Evolutionary conservation across 306 rosid genomes (phyloP), one percentile per base, ranked within the genome.

Genomic region (Pachyrhizus erosus): DNA sequence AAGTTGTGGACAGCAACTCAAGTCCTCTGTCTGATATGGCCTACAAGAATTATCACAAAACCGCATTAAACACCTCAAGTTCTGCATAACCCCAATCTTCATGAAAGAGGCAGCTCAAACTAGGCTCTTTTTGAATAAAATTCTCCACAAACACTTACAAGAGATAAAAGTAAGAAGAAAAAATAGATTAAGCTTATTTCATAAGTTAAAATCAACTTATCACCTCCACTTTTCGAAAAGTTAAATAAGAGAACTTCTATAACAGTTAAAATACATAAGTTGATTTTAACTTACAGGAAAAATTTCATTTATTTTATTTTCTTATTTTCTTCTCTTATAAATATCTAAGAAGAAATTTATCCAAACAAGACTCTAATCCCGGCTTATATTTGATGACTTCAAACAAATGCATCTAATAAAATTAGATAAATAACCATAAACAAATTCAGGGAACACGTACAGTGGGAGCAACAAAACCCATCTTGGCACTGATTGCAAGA

Each of bases 1-100:
- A 90, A 58, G 97, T 96, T 66, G 97, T 84, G 7, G 97, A 92
- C 65, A 93, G 86, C 86, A 96, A 87, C 88, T 92, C 97, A 74
- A 91, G 89, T 72, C 99, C 99, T 88, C 91, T 90, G 40, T 96
- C 94, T 78, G 97, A 80, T 81, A 96, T 86, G 13, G 83, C 86
- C 90, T 87, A 76, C 82, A 75, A 81, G n/a, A 68, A 69, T 81
- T 29, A 48, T 23, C 77, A 82, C 46, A 58, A 39, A 27, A 60
- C 31, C 39, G 1, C 20, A 34, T 24, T 24, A 70, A 70, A 45
- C 58, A 33, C 37, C 5, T 3, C 5, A 37, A 37, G 42, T 17
- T 17, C 75, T 70, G 42, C 42, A 37, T 43, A 24, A 79, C 60
- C 80, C 15, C n/a, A 43, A 73, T 81, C 73, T 52, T 65, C 52